Base-by-base conservation (phyloP, 192 early-diverging fungal genomes). In the Oehlia diaphana region DNA sequence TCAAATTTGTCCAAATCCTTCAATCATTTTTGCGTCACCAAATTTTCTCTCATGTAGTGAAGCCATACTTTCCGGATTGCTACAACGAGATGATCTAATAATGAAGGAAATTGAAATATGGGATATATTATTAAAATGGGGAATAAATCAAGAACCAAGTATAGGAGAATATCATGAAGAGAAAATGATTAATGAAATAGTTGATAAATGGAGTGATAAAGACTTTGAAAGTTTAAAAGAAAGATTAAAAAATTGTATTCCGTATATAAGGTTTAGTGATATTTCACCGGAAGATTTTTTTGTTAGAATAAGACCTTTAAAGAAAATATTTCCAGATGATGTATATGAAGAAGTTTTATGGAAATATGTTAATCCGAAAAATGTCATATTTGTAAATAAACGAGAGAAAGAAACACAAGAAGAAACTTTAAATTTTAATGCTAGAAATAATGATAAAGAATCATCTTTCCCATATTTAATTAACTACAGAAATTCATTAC, bases 71-170 rank as follows among this genome's bases (percentile, higher is more conserved):
- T 23, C 23, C 6, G n/a, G 19, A 23, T 26, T 77, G 3, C 42
- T 77, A 35, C 19, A 77, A 65, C 61, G 63, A 42, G 75, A 77
- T 65, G 37, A 77, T 65, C n/a, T 77, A 44, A 13, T 42, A 5
- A 63, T 65, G 35, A 65, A 42, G 26, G 75, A 77, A 65, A 65
- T 77, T 47, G 42, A 26, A 9, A 23, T 65, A 14, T 77, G 75
- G 75, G 63, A 65, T 65, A 37, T 14, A 13, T 5, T 77, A 5
- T 26, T 77, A 23, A 21, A 37, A 77, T 77, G 75, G 75, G 75
- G 75, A 77, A n/a, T 37, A 19, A 26, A 19, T 14, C 75, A 65
- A 14, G n/a, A 33, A 21, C 39, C 61, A 10, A 4, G 37, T 42
- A 35, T 77, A 39, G 35, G 23, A 42, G 61, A 63, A 35, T 23